Evolutionary conservation across 75 land plant genomes (phyloP).

Genomic region (Cunninghamia lanceolata): DNA sequence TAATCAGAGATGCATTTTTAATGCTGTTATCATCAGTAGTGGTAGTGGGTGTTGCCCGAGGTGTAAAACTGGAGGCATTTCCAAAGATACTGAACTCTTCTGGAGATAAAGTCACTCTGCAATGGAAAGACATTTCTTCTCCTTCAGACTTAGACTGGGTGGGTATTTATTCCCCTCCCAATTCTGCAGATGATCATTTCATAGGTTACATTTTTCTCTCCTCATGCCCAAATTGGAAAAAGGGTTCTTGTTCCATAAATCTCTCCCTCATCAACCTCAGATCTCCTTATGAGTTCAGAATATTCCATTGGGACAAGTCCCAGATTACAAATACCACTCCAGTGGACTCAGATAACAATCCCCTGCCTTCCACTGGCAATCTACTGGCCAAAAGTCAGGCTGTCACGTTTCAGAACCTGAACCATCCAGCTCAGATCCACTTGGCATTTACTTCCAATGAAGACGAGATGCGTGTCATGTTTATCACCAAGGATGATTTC

Average conservation of each 20-base stretch:
- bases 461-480: slow-evolving; percentile 84
- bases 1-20: not conserved
- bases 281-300: slow-evolving; percentile 60
- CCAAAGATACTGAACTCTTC: slow-evolving; percentile 43
- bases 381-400: slow-evolving; percentile 47
- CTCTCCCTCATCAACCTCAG: slow-evolving; percentile 70
- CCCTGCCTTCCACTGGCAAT: slow-evolving; percentile 60
- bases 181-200: slow-evolving; percentile 53
- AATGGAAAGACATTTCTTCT: slow-evolving; percentile 39
- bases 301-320: slow-evolving; percentile 61
- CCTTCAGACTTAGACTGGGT: slow-evolving; percentile 78
- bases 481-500: slow-evolving; percentile 48
- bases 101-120: slow-evolving; percentile 45
- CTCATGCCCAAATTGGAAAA: slow-evolving; percentile 43
- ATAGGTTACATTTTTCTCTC: slow-evolving; percentile 80
- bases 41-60: not conserved
- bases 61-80: not conserved
- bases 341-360: slow-evolving; percentile 67
- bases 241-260: slow-evolving; percentile 46
- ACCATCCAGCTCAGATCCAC: slow-evolving; percentile 80
- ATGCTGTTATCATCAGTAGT: not conserved
- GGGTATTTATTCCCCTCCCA: slow-evolving; percentile 84
- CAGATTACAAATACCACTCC: slow-evolving; percentile 28
- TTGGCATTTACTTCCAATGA: slow-evolving; percentile 53
- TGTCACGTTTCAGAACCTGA: slow-evolving; percentile 36